Conservation (phyloP, 345 rosid genomes). For the Moricandia arvensis region DNA sequence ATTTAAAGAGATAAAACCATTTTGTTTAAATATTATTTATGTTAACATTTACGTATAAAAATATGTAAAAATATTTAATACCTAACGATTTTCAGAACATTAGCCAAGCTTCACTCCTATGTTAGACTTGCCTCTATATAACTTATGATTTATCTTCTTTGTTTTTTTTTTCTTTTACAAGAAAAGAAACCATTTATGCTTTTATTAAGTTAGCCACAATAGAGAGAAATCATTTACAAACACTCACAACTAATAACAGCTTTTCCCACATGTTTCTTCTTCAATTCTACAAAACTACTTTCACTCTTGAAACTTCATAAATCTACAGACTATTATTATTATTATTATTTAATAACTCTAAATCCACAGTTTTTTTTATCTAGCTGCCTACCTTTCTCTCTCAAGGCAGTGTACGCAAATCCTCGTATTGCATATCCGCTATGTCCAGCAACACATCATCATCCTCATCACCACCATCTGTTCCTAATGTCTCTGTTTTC, state of each 20-base stretch:
- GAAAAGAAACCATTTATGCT: not conserved
- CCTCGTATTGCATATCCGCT: conserved; percentile 51
- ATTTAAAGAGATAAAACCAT: too few species aligned
- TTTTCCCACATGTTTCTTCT: not conserved
- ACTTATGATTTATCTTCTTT: not conserved
- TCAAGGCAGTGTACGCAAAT: conserved; percentile 33
- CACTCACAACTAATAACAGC: not conserved
- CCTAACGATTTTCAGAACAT: too few species aligned
- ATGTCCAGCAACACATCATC: conserved; percentile 33
- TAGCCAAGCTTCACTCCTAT: too few species aligned
- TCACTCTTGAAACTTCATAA: conserved; percentile 16
- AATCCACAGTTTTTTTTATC: not conserved
- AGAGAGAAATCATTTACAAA: not conserved
- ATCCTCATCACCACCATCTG: conserved; percentile 21
- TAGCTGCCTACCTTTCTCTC: not conserved
- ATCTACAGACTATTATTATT: not conserved
- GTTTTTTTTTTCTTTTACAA: too few species aligned
- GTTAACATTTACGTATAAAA: too few species aligned
- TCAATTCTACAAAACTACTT: conserved; percentile 12
- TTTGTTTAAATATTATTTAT: too few species aligned
- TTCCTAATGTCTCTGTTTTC: conserved; percentile 44
- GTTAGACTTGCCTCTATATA: not conserved
- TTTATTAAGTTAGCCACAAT: not conserved
- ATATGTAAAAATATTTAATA: too few species aligned
- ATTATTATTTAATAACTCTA: not conserved